Percentiles rank a stretch among this genome's conserved stretches.
Evolutionary conservation across 2,329 filamentous ascomycete species (phyloP).

Genomic region (Tolypocladium capitatum): DNA sequence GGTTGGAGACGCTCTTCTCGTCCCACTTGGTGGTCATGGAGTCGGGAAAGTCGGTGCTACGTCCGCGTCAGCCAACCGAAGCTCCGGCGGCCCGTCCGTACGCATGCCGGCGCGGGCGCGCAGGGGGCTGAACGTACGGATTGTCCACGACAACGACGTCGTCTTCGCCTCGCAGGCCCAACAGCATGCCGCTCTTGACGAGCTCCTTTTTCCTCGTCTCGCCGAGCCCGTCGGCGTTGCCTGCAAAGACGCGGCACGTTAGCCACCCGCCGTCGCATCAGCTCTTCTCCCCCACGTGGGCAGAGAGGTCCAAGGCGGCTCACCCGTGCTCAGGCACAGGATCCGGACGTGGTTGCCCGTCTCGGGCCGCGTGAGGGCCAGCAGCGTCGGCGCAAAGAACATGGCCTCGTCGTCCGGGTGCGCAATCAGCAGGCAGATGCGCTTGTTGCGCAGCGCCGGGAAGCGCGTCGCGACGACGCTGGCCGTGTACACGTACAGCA

Average conservation of each 20-base stretch:
- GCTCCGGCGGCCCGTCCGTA: not conserved
- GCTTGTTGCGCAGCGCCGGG: constrained; percentile 63
- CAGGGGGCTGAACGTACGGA: constrained; percentile 34
- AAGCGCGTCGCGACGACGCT: constrained; percentile 36
- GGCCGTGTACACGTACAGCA: constrained; percentile 39
- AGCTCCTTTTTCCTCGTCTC: constrained; percentile 73
- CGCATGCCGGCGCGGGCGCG: not conserved
- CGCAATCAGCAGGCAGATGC: constrained; percentile 84
- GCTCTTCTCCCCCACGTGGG: not conserved
- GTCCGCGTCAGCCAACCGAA: not conserved
- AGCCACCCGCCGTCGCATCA: not conserved
- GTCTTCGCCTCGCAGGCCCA: constrained; percentile 61
- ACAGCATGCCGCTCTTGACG: constrained; percentile 59
- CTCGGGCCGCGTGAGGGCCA: constrained; percentile 68
- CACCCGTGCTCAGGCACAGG: constrained; percentile 77
- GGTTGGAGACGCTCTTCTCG: constrained; percentile 50
- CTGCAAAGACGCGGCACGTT: constrained; percentile 22
- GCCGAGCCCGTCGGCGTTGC: constrained; percentile 78
- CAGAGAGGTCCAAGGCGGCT: not conserved
- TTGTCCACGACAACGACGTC: constrained; percentile 82
- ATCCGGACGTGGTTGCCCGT: constrained; percentile 88
- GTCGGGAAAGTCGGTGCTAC: constrained; percentile 59
- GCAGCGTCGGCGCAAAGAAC: constrained; percentile 89
- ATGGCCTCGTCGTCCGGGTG: constrained; percentile 98
- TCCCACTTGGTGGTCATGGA: constrained; percentile 78